A percentile compares a stretch with the other conserved stretches of the same genome.
Evolutionary conservation across 352 stramenopile species (phyloP).

Genomic region (Pythium sp.): DNA sequence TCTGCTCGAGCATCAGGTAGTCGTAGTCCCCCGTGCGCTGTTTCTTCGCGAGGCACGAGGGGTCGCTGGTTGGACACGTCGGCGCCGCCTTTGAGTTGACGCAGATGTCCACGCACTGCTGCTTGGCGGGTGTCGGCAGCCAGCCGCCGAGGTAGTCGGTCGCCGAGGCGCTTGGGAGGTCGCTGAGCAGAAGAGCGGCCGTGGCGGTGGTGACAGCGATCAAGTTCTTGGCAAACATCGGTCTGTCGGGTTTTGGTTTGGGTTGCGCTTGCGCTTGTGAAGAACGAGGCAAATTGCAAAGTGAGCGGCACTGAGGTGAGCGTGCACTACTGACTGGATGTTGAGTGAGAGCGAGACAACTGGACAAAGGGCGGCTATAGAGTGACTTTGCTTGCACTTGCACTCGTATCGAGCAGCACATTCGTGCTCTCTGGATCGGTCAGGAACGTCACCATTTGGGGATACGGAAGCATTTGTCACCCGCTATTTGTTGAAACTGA

Average conservation of each 20-base stretch:
- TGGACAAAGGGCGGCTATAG: too few relatives aligned
- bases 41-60: slow-evolving; percentile 56
- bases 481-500: too few relatives aligned
- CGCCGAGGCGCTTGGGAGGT: slow-evolving; percentile 17
- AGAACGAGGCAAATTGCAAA: neutral
- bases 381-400: too few relatives aligned
- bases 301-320: neutral
- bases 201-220: neutral
- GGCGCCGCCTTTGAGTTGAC: slow-evolving; percentile 36
- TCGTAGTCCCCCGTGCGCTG: slow-evolving; percentile 68
- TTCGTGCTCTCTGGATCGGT: too few relatives aligned
- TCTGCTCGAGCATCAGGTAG: slow-evolving; percentile 74
- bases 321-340: too few relatives aligned
- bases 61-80: slow-evolving; percentile 51
- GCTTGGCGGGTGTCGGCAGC: slow-evolving; percentile 34
- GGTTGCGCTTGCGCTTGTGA: neutral
- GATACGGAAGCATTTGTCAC: too few relatives aligned
- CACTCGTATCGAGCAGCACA: too few relatives aligned
- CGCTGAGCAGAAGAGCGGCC: neutral
- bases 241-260: too few relatives aligned
- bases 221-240: slow-evolving; percentile 17
- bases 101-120: slow-evolving; percentile 78
- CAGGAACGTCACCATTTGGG: too few relatives aligned
- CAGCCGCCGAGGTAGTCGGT: slow-evolving; percentile 64
- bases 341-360: too few relatives aligned